Percentiles rank a stretch among this genome's conserved stretches.
Conservation (phyloP, 306 rosid genomes). For the Rosa persica region DNA sequence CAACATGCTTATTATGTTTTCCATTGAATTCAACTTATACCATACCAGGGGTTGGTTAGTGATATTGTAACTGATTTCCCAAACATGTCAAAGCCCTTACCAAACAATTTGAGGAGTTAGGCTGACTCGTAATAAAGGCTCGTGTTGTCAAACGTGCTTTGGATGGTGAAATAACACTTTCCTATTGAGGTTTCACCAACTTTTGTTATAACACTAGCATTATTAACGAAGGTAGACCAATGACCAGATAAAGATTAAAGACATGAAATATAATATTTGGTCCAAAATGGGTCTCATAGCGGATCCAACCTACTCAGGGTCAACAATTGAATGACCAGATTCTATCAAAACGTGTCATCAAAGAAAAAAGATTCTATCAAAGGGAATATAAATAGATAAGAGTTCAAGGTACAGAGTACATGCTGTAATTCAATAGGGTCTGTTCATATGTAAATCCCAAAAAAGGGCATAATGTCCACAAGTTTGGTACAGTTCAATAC, state of each 20-base stretch:
- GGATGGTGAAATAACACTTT: not conserved
- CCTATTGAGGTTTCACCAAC: constrained; percentile 5
- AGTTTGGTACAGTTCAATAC: not conserved
- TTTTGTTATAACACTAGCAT: not conserved
- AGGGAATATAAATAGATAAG: not conserved
- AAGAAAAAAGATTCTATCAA: not conserved
- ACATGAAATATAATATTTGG: not conserved
- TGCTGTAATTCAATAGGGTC: not conserved
- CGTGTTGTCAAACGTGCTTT: not conserved
- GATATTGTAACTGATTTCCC: constrained; percentile 9
- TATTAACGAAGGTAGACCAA: not conserved
- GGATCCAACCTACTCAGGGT: not conserved
- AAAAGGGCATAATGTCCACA: not conserved
- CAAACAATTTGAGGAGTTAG: constrained; percentile 12
- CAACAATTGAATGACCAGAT: not conserved
- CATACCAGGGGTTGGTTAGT: not conserved
- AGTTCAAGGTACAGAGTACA: not conserved
- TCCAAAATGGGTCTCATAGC: not conserved
- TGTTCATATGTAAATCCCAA: not conserved
- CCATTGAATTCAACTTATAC: not conserved
- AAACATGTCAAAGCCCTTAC: not conserved
- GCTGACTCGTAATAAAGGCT: not conserved
- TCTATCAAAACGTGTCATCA: not conserved
- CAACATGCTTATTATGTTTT: not conserved
- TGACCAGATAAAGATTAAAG: not conserved